Conservation (phyloP, 768 basidiomycete species). For the Auricularia sp. region DNA sequence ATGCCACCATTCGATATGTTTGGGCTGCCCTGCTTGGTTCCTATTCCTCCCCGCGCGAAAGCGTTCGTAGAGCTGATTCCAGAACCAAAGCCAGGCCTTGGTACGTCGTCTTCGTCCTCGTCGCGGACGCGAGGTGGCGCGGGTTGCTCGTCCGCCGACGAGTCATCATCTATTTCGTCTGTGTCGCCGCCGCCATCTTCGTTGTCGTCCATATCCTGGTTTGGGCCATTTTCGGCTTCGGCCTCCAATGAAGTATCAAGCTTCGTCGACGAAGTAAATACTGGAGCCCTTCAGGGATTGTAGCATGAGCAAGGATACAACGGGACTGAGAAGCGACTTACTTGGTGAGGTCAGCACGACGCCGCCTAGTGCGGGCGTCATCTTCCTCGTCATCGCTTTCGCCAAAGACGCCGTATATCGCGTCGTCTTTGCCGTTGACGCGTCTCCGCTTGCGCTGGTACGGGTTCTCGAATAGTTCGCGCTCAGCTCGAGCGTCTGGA, state of each 20-base stretch:
- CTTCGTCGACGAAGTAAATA: slow-evolving; percentile 47
- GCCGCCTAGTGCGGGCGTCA: slow-evolving; percentile 15
- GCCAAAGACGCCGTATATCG: slow-evolving; percentile 66
- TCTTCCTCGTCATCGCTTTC: slow-evolving; percentile 53
- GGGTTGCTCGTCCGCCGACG: slow-evolving; percentile 41
- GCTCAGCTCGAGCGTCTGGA: slow-evolving; percentile 60
- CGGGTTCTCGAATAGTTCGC: slow-evolving; percentile 65
- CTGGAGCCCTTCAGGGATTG: slow-evolving; percentile 34
- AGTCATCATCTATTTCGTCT: slow-evolving; percentile 30
- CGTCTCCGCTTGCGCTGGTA: slow-evolving; percentile 61
- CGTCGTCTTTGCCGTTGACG: slow-evolving; percentile 53
- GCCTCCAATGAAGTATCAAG: slow-evolving; percentile 7
- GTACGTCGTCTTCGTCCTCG: slow-evolving; percentile 35
- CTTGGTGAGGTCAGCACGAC: slow-evolving; percentile 53
- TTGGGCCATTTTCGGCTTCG: slow-evolving; percentile 7
- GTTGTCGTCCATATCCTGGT: slow-evolving; percentile 18
- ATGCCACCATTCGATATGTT: not conserved
- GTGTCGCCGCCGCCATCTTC: slow-evolving; percentile 27
- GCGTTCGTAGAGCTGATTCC: not conserved
- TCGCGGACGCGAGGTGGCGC: slow-evolving; percentile 47
- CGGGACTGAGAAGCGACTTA: slow-evolving; percentile 7
- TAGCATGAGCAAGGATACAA: slow-evolving; percentile 5
- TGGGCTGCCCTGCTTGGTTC: slow-evolving; percentile 9
- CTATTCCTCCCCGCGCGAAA: slow-evolving; percentile 11
- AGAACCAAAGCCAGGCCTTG: slow-evolving; percentile 31